phyloP scores from a whole-genome alignment of 805 yeast genomes.

The Starmerella roubikii region DNA sequence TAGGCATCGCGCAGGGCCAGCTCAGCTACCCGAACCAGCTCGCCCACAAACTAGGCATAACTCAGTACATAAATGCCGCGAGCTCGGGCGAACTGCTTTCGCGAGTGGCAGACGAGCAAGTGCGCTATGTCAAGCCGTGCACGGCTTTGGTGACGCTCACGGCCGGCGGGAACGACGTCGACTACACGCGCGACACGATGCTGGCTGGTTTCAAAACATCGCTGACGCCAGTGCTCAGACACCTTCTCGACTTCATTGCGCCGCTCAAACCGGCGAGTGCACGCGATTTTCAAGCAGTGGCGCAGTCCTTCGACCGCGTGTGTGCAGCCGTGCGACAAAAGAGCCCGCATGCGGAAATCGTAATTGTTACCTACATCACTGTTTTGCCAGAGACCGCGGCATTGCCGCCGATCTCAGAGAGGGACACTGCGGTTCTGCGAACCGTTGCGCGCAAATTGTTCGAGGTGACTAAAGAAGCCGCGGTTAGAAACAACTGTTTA shows the following conservation, averaged over 20 bases:
- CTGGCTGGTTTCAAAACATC: background rate
- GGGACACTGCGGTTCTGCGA: constrained; percentile 2
- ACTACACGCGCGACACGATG: constrained; percentile 6
- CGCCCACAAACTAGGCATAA: constrained; percentile 3
- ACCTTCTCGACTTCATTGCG: background rate
- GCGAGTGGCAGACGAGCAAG: background rate
- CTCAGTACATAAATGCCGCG: constrained; percentile 1
- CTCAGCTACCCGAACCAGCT: constrained; percentile 5
- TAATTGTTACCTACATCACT: constrained; percentile 5
- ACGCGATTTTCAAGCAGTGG: constrained; percentile 1
- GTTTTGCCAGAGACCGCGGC: constrained; percentile 2
- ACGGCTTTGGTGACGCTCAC: constrained; percentile 9
- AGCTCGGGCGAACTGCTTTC: constrained; percentile 8
- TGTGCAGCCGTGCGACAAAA: background rate
- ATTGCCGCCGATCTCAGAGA: constrained; percentile 4
- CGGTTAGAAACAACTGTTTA: background rate
- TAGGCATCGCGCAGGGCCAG: constrained; percentile 5
- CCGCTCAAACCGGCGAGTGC: background rate
- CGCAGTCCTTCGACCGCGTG: background rate
- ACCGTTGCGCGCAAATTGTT: constrained; percentile 2
- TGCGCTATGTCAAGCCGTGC: constrained; percentile 1
- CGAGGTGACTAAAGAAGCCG: constrained; percentile 2
- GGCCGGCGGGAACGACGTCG: constrained; percentile 10
- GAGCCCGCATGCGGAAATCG: constrained; percentile 4
- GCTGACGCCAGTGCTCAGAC: background rate